Base-by-base conservation (phyloP, 208 protist genomes). In the Crithidia acanthocephali region DNA sequence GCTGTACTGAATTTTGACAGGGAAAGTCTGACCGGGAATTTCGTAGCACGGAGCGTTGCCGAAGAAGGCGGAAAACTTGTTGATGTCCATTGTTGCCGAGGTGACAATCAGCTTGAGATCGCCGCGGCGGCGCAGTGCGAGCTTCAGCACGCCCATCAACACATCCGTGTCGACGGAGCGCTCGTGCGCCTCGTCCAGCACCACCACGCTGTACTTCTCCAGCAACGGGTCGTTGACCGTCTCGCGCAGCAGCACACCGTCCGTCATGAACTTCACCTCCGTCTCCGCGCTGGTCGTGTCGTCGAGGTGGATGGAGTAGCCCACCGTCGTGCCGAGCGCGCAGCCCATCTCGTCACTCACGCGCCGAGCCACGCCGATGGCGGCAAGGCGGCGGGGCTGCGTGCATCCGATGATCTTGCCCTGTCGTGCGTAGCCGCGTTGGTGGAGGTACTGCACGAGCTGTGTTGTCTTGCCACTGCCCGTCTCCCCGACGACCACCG, bases 131-230 rank as follows among this genome's bases (percentile, higher is more conserved):
- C 83, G 80, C 28, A 98, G 73, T 7, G 96, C 89, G 13, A 88
- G 90, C 70, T 97, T 94, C 40, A 99, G 80, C 42, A 99, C 87
- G 15, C 98, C 98, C 84, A 99, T 98, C 23, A 99, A 82, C 22
- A 99, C 95, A 75, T 99, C 98, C 13, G 99, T 99, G 79, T 99
- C 83, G 10, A 97, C 78, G 16, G 85, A 93, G 2, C 93, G 82
- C 76, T 99, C 98, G 88, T 99, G 98, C 20, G 98, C 98, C 84
- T 99, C 99, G 88, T 99, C 99, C 7, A 99, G 86, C 37, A 99
- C 98, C 51, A 99, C 94, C n/a, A 98, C 91, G 67, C 84, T 96
- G 83, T 99, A 99, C 47, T 53, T 68, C 23, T 70, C 44, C 13
- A 99, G 78, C 18, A 83, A 58, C 2, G 90, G 79, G 75, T 99